Evolutionary conservation across 805 yeast genomes (phyloP), one percentile per base, ranked within the genome.

Genomic region (Priceomyces castillae): DNA sequence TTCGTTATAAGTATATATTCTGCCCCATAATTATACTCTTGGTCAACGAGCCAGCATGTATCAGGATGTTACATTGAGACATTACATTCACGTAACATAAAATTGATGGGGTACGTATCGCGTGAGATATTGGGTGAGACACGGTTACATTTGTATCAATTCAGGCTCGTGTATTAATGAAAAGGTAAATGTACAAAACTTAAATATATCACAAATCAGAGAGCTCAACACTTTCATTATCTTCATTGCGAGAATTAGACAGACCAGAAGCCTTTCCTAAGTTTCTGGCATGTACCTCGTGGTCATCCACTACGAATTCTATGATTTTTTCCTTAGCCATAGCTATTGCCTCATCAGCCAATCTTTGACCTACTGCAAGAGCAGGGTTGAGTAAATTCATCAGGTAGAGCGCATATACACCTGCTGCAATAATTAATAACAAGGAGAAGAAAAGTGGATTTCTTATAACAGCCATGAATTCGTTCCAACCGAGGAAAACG

Each of bases 401-500:
- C 44, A 74, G 76, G 58, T 86, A 84, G 46, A 89, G 74, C 40
- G 86, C 76, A 58, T 84, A 88, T 1, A 76, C 58, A 1, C 79
- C 84, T 0, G 86, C 87, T 1, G 77, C 77, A 1, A 74, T 36
- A 9, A 89, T 40, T 35, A 90, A 59, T 1, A 78, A 54, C 39
- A 90, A 60, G 4, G 86, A 72, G 50, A 90, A 81, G 52, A 86
- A 77, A n/a, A 92, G 55, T 41, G 99, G 97, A 59, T 87, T 90
- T 49, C 95, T 77, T 35, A 94, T 58, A 14, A 94, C 79, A 7
- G 94, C 84, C 85, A 90, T 78, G 52, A 94, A 84, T 71, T 94
- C 97, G 62, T 90, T 90, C 97, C 97, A 94, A 7, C 99, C 99
- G 17, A 94, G 70, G 2, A 86, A 81, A 2, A 85, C 62, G 18